Evolutionary conservation across 2,329 filamentous ascomycete species (phyloP).

Genomic region (Stagonosporopsis chrysanthemi): DNA sequence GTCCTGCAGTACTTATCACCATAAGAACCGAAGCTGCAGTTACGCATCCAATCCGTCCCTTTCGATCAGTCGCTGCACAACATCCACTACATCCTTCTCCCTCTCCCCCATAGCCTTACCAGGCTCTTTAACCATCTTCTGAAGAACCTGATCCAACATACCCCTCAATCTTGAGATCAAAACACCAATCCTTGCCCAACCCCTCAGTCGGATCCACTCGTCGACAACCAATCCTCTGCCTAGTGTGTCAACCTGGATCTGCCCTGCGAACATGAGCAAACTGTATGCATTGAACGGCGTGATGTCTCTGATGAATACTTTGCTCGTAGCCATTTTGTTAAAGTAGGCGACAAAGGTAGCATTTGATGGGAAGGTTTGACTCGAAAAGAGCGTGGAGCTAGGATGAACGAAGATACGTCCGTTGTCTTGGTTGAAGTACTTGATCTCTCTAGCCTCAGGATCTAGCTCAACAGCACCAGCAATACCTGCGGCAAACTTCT

Average conservation of each 20-base stretch:
- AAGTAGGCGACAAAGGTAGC: slow-evolving; percentile 89
- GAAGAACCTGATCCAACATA: slow-evolving; percentile 86
- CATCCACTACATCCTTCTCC: slow-evolving; percentile 71
- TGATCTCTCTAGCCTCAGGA: slow-evolving; percentile 89
- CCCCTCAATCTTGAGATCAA: slow-evolving; percentile 81
- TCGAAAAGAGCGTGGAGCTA: slow-evolving; percentile 83
- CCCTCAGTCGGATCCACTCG: slow-evolving; percentile 84
- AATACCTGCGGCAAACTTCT: slow-evolving; percentile 88
- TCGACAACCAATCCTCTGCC: slow-evolving; percentile 89
- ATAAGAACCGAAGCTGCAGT: not conserved
- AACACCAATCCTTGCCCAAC: slow-evolving; percentile 95
- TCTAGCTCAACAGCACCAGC: slow-evolving; percentile 92
- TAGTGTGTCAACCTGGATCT: slow-evolving; percentile 83
- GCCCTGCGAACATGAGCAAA: slow-evolving; percentile 85
- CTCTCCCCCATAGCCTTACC: slow-evolving; percentile 59
- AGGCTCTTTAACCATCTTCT: slow-evolving; percentile 80
- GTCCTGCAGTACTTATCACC: not conserved
- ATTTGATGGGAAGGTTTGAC: slow-evolving; percentile 76
- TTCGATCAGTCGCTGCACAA: slow-evolving; percentile 83
- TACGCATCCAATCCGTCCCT: slow-evolving; percentile 80
- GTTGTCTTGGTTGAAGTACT: slow-evolving; percentile 73
- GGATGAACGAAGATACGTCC: slow-evolving; percentile 90
- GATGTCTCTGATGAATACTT: slow-evolving; percentile 89
- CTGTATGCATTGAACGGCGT: slow-evolving; percentile 94
- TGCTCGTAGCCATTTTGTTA: slow-evolving; percentile 87